phyloP scores from a whole-genome alignment of 2,329 filamentous ascomycete genomes.

The Fusarium setosum region DNA sequence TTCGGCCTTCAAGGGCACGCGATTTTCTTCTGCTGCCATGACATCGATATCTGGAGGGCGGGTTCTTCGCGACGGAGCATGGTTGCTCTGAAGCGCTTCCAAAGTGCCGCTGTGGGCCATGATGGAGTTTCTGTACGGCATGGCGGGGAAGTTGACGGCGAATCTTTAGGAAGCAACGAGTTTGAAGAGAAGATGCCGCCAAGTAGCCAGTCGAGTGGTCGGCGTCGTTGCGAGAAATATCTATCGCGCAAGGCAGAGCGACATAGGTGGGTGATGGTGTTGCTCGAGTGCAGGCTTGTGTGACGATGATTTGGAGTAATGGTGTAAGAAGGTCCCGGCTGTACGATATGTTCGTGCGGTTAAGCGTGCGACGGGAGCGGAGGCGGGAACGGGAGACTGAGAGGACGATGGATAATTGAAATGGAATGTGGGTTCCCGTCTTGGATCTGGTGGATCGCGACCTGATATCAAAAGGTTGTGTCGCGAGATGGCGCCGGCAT shows the following conservation, averaged over 20 bases:
- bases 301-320: conserved; percentile 10
- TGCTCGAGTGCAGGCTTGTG: conserved; percentile 20
- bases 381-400: background rate
- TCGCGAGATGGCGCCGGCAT: conserved; percentile 23
- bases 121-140: conserved; percentile 42
- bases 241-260: conserved; percentile 15
- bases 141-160: conserved; percentile 2
- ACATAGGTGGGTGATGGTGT: conserved; percentile 28
- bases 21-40: conserved; percentile 46
- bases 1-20: conserved; percentile 56
- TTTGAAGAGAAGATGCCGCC: conserved; percentile 3
- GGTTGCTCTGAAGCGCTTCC: conserved; percentile 40
- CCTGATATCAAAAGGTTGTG: conserved; percentile 27
- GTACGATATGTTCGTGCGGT: conserved; percentile 23
- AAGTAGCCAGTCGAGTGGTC: conserved; percentile 16
- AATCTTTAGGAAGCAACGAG: background rate
- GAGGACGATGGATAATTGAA: conserved; percentile 11
- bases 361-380: conserved; percentile 25
- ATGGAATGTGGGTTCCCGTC: conserved; percentile 36
- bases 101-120: conserved; percentile 39
- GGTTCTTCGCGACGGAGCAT: conserved; percentile 33
- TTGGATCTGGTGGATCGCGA: conserved; percentile 25
- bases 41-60: conserved; percentile 41
- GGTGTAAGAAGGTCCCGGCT: conserved; percentile 20
- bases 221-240: conserved; percentile 20